phyloP scores from a whole-genome alignment of 129 eudicot genomes.

The Flaveria robusta region DNA sequence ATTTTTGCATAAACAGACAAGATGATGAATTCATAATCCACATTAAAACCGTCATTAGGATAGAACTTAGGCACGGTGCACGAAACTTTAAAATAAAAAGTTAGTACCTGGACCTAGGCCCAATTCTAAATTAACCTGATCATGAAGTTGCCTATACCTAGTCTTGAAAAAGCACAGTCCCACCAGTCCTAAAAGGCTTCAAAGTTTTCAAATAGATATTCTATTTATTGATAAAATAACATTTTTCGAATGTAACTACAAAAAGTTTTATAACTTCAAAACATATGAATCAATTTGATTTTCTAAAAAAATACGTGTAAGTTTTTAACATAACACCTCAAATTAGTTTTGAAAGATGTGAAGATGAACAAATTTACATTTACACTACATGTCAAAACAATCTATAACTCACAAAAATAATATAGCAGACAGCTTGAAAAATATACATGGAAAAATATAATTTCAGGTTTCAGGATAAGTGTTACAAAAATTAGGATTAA shows the following conservation, averaged over 20 bases:
- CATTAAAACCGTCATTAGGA: neutral
- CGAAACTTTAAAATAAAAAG: neutral
- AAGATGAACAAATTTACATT: neutral
- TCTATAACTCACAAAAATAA: neutral
- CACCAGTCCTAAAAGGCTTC: neutral
- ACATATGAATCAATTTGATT: neutral
- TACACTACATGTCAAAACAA: neutral
- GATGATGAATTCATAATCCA: too few species aligned
- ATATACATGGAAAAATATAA: neutral
- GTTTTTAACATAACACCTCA: neutral
- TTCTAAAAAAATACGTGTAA: neutral
- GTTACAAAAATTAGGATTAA: neutral
- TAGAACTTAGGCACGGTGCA: neutral
- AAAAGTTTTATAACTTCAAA: neutral
- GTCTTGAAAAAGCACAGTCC: neutral
- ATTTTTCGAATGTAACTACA: neutral
- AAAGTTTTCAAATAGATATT: neutral
- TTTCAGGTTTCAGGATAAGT: neutral
- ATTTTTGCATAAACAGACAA: neutral
- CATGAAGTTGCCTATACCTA: neutral
- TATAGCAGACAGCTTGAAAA: neutral
- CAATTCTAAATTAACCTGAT: neutral
- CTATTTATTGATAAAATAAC: neutral
- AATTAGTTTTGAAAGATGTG: neutral
- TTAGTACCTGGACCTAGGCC: neutral